These are phyloP conservation scores for Pseudogymnoascus pannorum DNA, from an alignment of 2,329 filamentous ascomycete species.

Conservation along the genomic window DNA sequence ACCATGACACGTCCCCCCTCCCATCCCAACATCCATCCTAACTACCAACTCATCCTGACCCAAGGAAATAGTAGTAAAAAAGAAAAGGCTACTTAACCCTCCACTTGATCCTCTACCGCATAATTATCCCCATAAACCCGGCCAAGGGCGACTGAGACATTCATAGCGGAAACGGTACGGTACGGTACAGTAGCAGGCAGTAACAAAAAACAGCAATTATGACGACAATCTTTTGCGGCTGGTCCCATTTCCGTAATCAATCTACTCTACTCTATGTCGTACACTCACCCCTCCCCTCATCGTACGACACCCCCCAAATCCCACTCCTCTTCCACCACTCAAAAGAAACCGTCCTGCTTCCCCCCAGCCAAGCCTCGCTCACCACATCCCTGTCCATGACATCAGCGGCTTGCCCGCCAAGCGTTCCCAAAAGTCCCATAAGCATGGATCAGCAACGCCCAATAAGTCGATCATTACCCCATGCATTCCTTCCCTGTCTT, in stretches of 20 bases:
- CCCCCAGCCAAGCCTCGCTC: neutral
- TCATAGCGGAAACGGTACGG: neutral
- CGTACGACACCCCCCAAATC: neutral
- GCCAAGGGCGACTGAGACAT: neutral
- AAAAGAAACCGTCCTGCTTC: neutral
- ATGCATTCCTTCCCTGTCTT: neutral
- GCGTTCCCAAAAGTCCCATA: neutral
- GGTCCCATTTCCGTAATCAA: conserved; percentile 5
- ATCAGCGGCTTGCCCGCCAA: conserved; percentile 5
- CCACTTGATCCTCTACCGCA: neutral
- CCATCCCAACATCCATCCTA: conserved; percentile 8
- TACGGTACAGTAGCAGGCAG: neutral
- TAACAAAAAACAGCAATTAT: neutral
- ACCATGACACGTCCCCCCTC: neutral
- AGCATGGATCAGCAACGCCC: neutral
- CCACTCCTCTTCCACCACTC: neutral
- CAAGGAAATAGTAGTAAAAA: neutral
- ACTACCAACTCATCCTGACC: too few species aligned
- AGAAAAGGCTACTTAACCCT: neutral
- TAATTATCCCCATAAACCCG: neutral
- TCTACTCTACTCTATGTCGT: neutral
- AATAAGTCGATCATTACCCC: neutral
- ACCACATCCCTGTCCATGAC: neutral
- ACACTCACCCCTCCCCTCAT: neutral
- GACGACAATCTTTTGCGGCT: neutral